Evolutionary conservation across 352 stramenopile species (phyloP), one percentile per base, ranked within the genome.

Genomic region (Thraustotheca clavata): DNA sequence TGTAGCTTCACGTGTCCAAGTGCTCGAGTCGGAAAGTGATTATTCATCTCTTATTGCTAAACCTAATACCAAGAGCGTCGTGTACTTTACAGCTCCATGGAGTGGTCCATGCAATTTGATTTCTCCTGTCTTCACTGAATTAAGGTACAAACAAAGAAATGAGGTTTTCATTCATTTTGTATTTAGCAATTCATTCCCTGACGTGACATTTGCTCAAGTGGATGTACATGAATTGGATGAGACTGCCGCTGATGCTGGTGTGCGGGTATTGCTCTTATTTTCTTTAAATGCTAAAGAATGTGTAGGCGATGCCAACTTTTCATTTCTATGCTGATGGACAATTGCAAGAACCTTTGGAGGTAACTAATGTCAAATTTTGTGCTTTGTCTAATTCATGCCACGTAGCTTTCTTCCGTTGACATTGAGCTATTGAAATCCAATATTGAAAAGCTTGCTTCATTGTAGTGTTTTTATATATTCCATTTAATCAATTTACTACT

Each of bases 1-100:
- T 27, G 39, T 24, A 24, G 22, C 39, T 2, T 47, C 39, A 2
- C 39, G 39, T 24, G 39, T 47, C 4, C 39, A 47, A 47, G 39
- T 47, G 39, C 39, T 47, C 39, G 39, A 47, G 39, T 47, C 39
- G n/a, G 39, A 47, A 24, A 47, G n/a, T 24, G 39, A 47, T n/a
- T 47, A 47, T 24, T n/a, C 39, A 24, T 47, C 39, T n/a, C 39
- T 47, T n/a, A 47, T 47, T 47, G 39, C 39, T 24, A 47, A 47
- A 4, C 39, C 39, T 27, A 24, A 47, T n/a, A 24, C 39, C 39
- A 47, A 47, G 39, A 47, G 39, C 39, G 27, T 96, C 40, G 86
- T 95, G 41, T 94, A 96, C 72, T 96, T 95, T 61, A 91, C 79
- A 39, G 86, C 87, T 26, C 89, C 86, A 70, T 96, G 87, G 87